Evolutionary conservation across 2,329 filamentous ascomycete species (phyloP).

Genomic region (Alternaria rosae): DNA sequence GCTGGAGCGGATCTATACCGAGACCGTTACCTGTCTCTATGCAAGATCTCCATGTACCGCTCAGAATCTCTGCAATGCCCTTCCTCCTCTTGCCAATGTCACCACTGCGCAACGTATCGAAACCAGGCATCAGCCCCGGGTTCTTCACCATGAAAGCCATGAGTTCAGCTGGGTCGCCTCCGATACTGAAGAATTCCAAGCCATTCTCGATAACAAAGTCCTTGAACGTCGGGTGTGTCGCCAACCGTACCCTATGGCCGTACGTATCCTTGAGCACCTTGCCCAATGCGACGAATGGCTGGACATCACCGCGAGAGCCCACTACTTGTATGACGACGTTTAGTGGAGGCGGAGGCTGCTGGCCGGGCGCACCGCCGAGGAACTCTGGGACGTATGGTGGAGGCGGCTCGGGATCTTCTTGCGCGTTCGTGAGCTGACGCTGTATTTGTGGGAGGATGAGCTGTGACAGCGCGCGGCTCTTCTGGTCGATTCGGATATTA

Average conservation of each 20-base stretch:
- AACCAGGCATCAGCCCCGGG: slow-evolving; percentile 82
- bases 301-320: slow-evolving; percentile 59
- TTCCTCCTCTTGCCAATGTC: slow-evolving; percentile 77
- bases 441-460: slow-evolving; percentile 50
- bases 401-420: slow-evolving; percentile 64
- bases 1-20: slow-evolving; percentile 59
- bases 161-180: slow-evolving; percentile 58
- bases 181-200: slow-evolving; percentile 61
- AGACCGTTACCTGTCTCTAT: slow-evolving; percentile 77
- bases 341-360: slow-evolving; percentile 59
- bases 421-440: slow-evolving; percentile 48
- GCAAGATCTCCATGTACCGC: slow-evolving; percentile 87
- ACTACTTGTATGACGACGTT: slow-evolving; percentile 60
- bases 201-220: slow-evolving; percentile 59
- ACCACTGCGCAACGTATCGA: slow-evolving; percentile 77
- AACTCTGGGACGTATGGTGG: slow-evolving; percentile 77
- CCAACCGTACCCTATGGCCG: slow-evolving; percentile 56
- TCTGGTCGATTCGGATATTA: slow-evolving; percentile 52
- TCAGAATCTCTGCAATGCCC: slow-evolving; percentile 79
- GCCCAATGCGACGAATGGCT: slow-evolving; percentile 59
- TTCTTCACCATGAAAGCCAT: slow-evolving; percentile 91
- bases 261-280: slow-evolving; percentile 59
- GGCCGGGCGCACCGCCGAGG: slow-evolving; percentile 69
- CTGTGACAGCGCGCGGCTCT: slow-evolving; percentile 45
- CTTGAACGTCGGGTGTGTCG: slow-evolving; percentile 59